Conservation (phyloP, 768 basidiomycete genomes). For the Russula earlei region DNA sequence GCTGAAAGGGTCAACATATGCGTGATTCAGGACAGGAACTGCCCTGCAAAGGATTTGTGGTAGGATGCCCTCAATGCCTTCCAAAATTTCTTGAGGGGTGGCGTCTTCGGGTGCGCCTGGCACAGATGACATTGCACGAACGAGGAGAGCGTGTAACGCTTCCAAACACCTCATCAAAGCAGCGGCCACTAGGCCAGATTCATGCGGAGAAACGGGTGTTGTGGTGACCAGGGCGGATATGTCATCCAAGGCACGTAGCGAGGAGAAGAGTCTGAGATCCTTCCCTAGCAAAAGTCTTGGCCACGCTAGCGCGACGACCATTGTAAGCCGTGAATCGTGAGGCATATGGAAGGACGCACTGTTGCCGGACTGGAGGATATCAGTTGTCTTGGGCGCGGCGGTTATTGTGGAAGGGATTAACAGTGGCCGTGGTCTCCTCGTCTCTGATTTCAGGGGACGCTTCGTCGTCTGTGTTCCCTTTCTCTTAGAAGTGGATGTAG, state of each 20-base stretch:
- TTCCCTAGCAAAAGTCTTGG: not conserved
- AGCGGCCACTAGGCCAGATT: not conserved
- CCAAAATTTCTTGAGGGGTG: slow-evolving; percentile 2
- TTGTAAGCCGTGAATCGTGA: not conserved
- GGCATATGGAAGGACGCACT: not conserved
- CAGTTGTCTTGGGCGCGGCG: not conserved
- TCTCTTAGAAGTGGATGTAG: not conserved
- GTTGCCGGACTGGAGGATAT: not conserved
- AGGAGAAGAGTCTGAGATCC: slow-evolving; percentile 4
- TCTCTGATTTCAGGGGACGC: not conserved
- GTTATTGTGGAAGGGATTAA: not conserved
- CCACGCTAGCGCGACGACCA: not conserved
- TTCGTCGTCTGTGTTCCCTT: not conserved
- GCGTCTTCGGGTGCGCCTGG: not conserved
- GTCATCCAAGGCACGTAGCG: slow-evolving; percentile 3
- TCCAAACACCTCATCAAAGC: slow-evolving; percentile 5
- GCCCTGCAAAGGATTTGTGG: not conserved
- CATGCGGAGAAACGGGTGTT: not conserved
- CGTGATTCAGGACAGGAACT: not conserved
- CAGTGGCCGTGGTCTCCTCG: not conserved
- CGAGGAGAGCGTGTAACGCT: not conserved
- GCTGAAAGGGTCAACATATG: not conserved
- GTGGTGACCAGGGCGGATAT: not conserved
- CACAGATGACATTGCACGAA: not conserved
- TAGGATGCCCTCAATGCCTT: not conserved